A percentile compares a stretch with the other conserved stretches of the same genome.
These are phyloP conservation scores for Colletotrichum godetiae DNA, from an alignment of 2,329 filamentous ascomycete genomes.

Conservation along the genomic window DNA sequence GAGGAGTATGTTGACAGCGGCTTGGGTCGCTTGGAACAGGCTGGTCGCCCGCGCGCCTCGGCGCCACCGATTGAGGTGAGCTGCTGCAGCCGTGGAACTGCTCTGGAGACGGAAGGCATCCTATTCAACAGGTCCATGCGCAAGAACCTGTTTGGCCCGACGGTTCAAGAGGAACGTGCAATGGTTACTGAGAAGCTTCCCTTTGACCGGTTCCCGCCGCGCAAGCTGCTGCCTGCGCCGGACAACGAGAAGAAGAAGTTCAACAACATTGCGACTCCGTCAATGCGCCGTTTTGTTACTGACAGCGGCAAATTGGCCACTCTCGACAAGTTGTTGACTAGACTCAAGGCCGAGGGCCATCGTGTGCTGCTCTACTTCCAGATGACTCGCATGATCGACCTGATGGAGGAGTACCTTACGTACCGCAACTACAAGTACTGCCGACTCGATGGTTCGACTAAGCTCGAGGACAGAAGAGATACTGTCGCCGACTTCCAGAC, in stretches of 20 bases:
- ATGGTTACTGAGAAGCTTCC: conserved; percentile 81
- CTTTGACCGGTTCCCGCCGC: conserved; percentile 70
- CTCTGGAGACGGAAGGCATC: conserved; percentile 75
- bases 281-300: conserved; percentile 97
- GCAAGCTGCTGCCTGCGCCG: conserved; percentile 78
- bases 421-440: conserved; percentile 99
- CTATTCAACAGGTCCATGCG: conserved; percentile 85
- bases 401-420: conserved; percentile 99
- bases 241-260: conserved; percentile 86
- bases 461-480: conserved; percentile 95
- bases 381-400: conserved; percentile 99
- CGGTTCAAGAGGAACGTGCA: conserved; percentile 74
- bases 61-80: conserved; percentile 88
- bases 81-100: conserved; percentile 74
- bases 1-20: conserved; percentile 75
- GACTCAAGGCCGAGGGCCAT: conserved; percentile 92
- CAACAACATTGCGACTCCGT: conserved; percentile 91
- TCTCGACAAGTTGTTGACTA: conserved; percentile 85
- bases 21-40: conserved; percentile 82
- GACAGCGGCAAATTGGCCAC: conserved; percentile 97
- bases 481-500: conserved; percentile 98
- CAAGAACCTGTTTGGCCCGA: conserved; percentile 77
- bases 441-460: conserved; percentile 94
- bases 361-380: conserved; percentile 99
- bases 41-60: conserved; percentile 79